A percentile compares a stretch with the other conserved stretches of the same genome.
Evolutionary conservation across 2,329 filamentous ascomycete genomes (phyloP).

Genomic region (Aspergillus bombycis): DNA sequence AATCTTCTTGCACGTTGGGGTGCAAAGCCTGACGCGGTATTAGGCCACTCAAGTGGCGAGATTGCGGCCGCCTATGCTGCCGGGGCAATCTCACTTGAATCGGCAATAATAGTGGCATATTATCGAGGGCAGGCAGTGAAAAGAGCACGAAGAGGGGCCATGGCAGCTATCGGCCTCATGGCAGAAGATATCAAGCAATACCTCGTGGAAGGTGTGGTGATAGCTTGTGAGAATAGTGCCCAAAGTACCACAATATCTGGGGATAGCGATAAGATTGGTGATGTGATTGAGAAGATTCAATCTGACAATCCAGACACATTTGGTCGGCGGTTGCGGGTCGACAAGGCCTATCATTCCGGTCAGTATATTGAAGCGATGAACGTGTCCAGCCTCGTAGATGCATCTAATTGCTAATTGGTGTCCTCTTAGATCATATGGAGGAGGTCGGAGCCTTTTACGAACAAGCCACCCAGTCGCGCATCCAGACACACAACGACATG

Average conservation of each 20-base stretch:
- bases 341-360: slow-evolving; percentile 8
- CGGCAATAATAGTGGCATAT: slow-evolving; percentile 13
- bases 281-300: neutral
- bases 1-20: slow-evolving; percentile 31
- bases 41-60: slow-evolving; percentile 37
- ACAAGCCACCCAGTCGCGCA: neutral
- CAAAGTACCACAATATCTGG: slow-evolving; percentile 30
- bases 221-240: slow-evolving; percentile 46
- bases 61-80: slow-evolving; percentile 27
- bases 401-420: neutral
- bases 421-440: neutral
- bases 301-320: neutral
- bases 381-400: neutral
- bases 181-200: slow-evolving; percentile 8
- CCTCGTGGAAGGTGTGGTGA: slow-evolving; percentile 13
- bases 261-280: neutral
- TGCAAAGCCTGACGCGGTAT: slow-evolving; percentile 27
- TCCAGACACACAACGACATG: neutral
- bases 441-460: neutral
- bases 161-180: slow-evolving; percentile 26
- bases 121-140: neutral
- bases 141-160: slow-evolving; percentile 13
- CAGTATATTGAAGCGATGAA: neutral
- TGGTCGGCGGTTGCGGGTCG: neutral
- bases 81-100: neutral